Conservation (phyloP, 345 rosid species). For the Viola odorata region DNA sequence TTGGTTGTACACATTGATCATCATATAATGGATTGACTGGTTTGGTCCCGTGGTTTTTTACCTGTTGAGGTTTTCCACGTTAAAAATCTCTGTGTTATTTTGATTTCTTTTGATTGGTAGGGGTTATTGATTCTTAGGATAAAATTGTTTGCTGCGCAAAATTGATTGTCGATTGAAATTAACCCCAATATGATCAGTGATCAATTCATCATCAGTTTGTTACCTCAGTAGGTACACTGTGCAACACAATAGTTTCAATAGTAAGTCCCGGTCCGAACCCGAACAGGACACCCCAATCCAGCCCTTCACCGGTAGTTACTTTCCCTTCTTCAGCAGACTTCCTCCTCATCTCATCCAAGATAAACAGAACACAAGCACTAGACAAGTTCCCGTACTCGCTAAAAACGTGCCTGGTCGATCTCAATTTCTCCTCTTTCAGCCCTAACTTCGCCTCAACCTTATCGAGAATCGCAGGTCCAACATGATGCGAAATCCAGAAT, state of each 20-base stretch:
- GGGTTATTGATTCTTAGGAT: too few species aligned
- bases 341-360: conserved; percentile 19
- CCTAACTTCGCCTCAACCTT: conserved; percentile 15
- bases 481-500: conserved; percentile 20
- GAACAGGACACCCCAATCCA: conserved; percentile 18
- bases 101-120: too few species aligned
- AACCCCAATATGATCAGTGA: too few species aligned
- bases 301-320: conserved; percentile 19
- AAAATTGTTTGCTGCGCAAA: too few species aligned
- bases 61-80: too few species aligned
- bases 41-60: too few species aligned
- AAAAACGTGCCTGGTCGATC: conserved; percentile 7
- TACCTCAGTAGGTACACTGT: conserved; percentile 1
- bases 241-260: conserved; percentile 17
- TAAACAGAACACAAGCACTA: conserved; percentile 19
- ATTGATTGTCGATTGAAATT: too few species aligned
- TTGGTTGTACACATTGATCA: too few species aligned
- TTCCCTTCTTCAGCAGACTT: conserved; percentile 13
- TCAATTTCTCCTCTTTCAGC: conserved; percentile 14
- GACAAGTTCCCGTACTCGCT: conserved; percentile 20
- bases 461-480: conserved; percentile 19
- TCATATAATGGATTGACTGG: too few species aligned
- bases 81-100: too few species aligned
- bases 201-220: too few species aligned
- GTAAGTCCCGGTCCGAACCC: conserved; percentile 21